phyloP scores from a whole-genome alignment of 2,329 filamentous ascomycete genomes.

The Fusarium sulawesiense region DNA sequence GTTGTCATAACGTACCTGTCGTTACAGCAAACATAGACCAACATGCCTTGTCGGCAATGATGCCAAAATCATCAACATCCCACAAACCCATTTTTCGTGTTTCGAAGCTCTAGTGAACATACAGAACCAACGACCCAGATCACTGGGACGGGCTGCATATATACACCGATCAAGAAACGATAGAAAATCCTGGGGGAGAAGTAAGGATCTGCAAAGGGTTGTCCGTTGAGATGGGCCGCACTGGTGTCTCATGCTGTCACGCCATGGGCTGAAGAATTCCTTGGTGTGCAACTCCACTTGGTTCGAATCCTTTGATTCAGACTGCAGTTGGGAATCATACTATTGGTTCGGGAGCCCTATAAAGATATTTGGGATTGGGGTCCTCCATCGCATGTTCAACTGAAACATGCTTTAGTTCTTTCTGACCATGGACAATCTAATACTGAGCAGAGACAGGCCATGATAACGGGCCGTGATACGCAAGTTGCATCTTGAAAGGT shows the following conservation, averaged over 20 bases:
- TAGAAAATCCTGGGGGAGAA: not conserved
- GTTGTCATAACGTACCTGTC: not conserved
- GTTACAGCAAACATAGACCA: slow-evolving; percentile 45
- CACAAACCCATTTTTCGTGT: slow-evolving; percentile 32
- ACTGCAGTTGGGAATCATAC: not conserved
- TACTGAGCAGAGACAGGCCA: not conserved
- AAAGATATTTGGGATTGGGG: not conserved
- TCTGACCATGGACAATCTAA: not conserved
- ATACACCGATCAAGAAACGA: not conserved
- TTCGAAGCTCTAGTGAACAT: not conserved
- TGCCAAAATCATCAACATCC: slow-evolving; percentile 36
- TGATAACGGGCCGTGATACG: not conserved
- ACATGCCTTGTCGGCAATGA: slow-evolving; percentile 41
- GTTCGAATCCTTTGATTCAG: not conserved
- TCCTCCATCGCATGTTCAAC: not conserved
- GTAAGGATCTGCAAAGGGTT: not conserved
- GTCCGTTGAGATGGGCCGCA: too few relatives aligned
- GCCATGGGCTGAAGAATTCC: not conserved
- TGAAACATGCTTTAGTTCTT: not conserved
- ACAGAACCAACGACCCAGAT: not conserved
- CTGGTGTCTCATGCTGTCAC: not conserved
- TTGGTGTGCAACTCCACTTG: not conserved
- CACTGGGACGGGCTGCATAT: not conserved
- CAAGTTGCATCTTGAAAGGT: not conserved
- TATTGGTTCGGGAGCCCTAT: not conserved